Conservation (phyloP, 2,329 filamentous ascomycete genomes). For the Fusarium agapanthi region DNA sequence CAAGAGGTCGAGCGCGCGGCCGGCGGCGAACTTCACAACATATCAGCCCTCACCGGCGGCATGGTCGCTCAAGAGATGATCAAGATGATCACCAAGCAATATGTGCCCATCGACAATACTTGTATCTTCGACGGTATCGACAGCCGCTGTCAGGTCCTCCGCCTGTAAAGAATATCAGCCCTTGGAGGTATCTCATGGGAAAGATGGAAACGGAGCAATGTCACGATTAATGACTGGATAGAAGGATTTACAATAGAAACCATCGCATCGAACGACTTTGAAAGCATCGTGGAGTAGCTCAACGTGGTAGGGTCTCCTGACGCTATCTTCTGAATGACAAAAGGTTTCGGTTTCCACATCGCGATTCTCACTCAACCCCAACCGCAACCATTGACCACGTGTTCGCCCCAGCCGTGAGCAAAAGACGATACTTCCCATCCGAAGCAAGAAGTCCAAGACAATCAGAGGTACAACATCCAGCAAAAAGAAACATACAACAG, state of each 20-base stretch:
- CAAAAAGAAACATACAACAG: slow-evolving; percentile 31
- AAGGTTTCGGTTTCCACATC: neutral
- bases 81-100: slow-evolving; percentile 82
- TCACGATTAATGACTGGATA: slow-evolving; percentile 23
- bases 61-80: slow-evolving; percentile 98
- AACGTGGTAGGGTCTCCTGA: neutral
- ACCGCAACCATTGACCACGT: neutral
- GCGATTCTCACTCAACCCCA: neutral
- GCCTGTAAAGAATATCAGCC: slow-evolving; percentile 50
- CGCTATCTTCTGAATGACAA: neutral
- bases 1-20: slow-evolving; percentile 78
- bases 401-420: neutral
- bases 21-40: slow-evolving; percentile 91
- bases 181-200: neutral
- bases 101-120: slow-evolving; percentile 75
- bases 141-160: slow-evolving; percentile 68
- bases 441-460: neutral
- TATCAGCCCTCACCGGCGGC: slow-evolving; percentile 85
- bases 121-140: slow-evolving; percentile 75
- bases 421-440: neutral
- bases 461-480: neutral
- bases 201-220: neutral
- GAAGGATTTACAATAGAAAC: slow-evolving; percentile 13
- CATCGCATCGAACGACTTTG: neutral
- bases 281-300: neutral